phyloP scores from a whole-genome alignment of 352 stramenopile species.

The Pythium phragmiticola region DNA sequence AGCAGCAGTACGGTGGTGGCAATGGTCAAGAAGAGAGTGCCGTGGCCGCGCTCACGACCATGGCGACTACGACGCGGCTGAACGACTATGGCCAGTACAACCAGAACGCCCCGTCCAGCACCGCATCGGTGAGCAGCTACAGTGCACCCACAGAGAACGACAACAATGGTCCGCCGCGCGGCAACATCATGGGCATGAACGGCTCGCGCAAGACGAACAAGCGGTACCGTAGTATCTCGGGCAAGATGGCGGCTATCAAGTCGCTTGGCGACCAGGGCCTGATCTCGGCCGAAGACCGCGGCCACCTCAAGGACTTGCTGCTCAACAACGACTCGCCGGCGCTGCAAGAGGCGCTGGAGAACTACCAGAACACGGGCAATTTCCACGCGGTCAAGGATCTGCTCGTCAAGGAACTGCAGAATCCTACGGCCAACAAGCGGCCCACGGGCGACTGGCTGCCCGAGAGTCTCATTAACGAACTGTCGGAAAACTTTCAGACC shows the following conservation, averaged over 20 bases:
- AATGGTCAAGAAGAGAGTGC: constrained; percentile 3
- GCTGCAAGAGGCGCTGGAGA: constrained; percentile 72
- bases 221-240: constrained; percentile 71
- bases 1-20: not conserved
- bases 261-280: constrained; percentile 68
- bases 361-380: constrained; percentile 76
- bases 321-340: constrained; percentile 76
- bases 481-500: constrained; percentile 52
- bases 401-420: constrained; percentile 59
- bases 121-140: not conserved
- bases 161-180: constrained; percentile 15
- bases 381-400: constrained; percentile 74
- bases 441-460: constrained; percentile 72
- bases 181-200: constrained; percentile 24
- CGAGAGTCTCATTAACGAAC: constrained; percentile 76
- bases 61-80: constrained; percentile 11
- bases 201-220: constrained; percentile 57
- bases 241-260: constrained; percentile 86
- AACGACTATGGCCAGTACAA: constrained; percentile 21
- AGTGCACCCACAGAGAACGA: constrained; percentile 7
- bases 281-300: constrained; percentile 67
- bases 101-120: not conserved
- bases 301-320: constrained; percentile 72
- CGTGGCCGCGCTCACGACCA: constrained; percentile 18
- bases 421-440: constrained; percentile 58